Evolutionary conservation across 163 green algal genomes (phyloP).

Genomic region (Chloromonas sp.): DNA sequence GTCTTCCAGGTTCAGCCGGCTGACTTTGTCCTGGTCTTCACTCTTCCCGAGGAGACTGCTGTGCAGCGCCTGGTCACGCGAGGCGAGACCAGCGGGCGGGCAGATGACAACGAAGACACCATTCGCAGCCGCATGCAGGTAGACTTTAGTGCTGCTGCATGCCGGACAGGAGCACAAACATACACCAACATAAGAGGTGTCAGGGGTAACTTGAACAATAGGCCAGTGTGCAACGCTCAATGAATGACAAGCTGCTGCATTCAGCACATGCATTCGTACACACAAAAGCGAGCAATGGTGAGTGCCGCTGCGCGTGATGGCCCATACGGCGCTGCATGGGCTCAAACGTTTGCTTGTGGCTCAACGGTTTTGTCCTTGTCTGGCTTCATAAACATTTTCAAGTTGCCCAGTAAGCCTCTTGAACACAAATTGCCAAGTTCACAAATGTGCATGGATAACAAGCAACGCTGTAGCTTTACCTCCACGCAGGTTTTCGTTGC

Average conservation of each 20-base stretch:
- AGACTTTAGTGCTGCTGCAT: conserved; percentile 8
- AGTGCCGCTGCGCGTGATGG: no score
- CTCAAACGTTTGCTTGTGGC: no score
- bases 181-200: neutral
- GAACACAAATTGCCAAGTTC: no score
- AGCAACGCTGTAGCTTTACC: neutral
- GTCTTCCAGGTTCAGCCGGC: conserved; percentile 33
- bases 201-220: neutral
- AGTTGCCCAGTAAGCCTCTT: no score
- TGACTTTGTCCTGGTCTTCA: conserved; percentile 58
- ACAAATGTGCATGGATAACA: neutral
- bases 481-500: conserved; percentile 43
- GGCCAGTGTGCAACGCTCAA: neutral
- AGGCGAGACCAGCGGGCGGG: conserved; percentile 45
- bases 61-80: conserved; percentile 48
- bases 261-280: no score
- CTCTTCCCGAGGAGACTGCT: conserved; percentile 49
- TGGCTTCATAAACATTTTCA: no score
- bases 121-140: conserved; percentile 54
- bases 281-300: no score
- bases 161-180: neutral
- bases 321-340: no score
- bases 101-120: conserved; percentile 68
- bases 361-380: no score
- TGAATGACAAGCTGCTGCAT: neutral